These are phyloP conservation scores for Cordyceps cateniannulata DNA, from an alignment of 2,329 filamentous ascomycete genomes.

Conservation along the genomic window DNA sequence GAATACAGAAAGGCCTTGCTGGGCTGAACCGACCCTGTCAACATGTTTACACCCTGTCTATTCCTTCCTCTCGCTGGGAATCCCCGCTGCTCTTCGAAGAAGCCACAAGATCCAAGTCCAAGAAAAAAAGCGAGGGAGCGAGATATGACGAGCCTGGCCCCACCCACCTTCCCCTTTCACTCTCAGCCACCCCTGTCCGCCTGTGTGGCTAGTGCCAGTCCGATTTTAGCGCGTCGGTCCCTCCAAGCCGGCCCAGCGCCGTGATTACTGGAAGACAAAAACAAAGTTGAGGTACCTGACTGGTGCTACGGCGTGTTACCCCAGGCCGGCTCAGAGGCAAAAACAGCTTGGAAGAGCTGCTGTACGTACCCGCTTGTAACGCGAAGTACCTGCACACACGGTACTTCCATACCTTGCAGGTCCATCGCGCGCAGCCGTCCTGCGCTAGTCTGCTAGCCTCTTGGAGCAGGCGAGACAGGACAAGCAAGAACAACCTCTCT, in stretches of 20 bases:
- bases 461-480: background rate
- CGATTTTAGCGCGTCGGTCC: constrained; percentile 4
- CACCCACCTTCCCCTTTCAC: background rate
- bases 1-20: background rate
- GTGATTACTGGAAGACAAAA: background rate
- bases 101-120: background rate
- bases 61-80: background rate
- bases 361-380: constrained; percentile 10
- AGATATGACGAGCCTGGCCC: background rate
- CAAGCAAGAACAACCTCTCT: background rate
- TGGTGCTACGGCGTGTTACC: background rate
- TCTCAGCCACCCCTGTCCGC: background rate
- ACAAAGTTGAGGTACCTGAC: no score
- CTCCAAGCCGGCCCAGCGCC: background rate
- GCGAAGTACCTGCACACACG: constrained; percentile 7
- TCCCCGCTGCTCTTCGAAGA: background rate
- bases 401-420: background rate
- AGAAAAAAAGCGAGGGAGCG: background rate
- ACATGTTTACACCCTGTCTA: background rate
- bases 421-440: background rate
- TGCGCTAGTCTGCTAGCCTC: background rate
- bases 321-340: background rate
- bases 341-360: background rate
- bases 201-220: constrained; percentile 6
- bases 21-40: background rate